Base-by-base conservation (phyloP, 257 asterid genomes). In the Mitragyna speciosa region DNA sequence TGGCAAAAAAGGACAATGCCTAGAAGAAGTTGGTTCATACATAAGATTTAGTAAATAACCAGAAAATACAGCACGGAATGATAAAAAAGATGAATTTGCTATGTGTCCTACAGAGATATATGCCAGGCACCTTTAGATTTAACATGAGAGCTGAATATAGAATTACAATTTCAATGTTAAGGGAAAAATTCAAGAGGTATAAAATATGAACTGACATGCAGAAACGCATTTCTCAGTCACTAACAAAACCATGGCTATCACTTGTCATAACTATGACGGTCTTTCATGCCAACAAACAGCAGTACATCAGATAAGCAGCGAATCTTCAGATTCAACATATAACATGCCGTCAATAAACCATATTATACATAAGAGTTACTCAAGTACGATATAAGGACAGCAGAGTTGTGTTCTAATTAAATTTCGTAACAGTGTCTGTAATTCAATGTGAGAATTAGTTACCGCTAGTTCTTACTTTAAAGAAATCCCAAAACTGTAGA, bases 401-500 rank as follows among this genome's bases (percentile, higher is more conserved):
- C 41, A 36, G 41, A 54, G 3, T 17, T 31, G 19, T 6, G 54
- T 74, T 74, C 33, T 58, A 28, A 17, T 31, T 49, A 26, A 72
- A 49, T 28, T 48, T 76, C 70, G 70, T 79, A 73, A 19, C 12
- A 33, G 16, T 36, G 82, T 30, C 16, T 54, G 52, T 41, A 77
- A 28, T 45, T n/a, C 64, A 81, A 61, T 41, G 69, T 66, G 41
- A 76, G 75, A 45, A 66, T 20, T 76, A 79, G 73, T 73, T 77
- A 72, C 36, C 73, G 78, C 74, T 77, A 75, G 74, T 76, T 72
- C 98, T 87, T 90, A 93, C 99, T 95, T 93, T 80, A 91, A 81
- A 73, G 96, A 87, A 75, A 95, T 85, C 30, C 96, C 99, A 82
- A 93, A 95, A 86, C 99, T 95, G 80, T 95, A 95, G 84, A 93